Percentiles rank a stretch among this genome's conserved stretches.
Evolutionary conservation across 2,329 filamentous ascomycete genomes (phyloP).

Genomic region (Fusarium subglutinans): DNA sequence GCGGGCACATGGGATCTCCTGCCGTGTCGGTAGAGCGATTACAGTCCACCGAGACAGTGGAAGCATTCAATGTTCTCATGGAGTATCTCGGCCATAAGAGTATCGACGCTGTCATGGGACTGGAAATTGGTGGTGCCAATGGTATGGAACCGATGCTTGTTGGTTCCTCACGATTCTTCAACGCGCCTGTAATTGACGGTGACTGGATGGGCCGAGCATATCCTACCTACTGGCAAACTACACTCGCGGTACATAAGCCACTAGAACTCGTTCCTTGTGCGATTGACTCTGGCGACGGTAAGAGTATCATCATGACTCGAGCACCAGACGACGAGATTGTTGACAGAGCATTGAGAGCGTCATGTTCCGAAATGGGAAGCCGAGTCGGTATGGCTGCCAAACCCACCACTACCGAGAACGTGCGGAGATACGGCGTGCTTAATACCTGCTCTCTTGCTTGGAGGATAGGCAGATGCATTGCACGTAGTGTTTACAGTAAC

Average conservation of each 20-base stretch:
- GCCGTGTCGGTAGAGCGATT: slow-evolving; percentile 14
- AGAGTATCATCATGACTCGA: slow-evolving; percentile 5
- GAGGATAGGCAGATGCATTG: neutral
- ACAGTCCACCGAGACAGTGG: neutral
- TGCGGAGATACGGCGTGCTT: neutral
- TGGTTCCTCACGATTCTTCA: neutral
- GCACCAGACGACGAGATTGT: neutral
- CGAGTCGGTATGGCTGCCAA: neutral
- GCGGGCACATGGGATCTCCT: slow-evolving; percentile 21
- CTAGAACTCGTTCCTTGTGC: neutral
- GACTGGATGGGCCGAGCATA: slow-evolving; percentile 32
- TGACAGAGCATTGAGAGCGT: neutral
- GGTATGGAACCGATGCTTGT: slow-evolving; percentile 10
- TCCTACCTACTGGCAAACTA: slow-evolving; percentile 24
- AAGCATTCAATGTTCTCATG: neutral
- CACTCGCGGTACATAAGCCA: neutral
- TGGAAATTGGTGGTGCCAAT: slow-evolving; percentile 30
- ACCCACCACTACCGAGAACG: neutral
- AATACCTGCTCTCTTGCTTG: neutral
- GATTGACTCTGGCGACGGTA: neutral
- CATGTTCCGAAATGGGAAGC: neutral
- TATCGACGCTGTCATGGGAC: slow-evolving; percentile 14
- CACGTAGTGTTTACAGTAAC: neutral
- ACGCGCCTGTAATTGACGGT: slow-evolving; percentile 9
- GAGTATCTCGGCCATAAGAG: neutral